Percentiles rank a stretch among this genome's conserved stretches.
Conservation (phyloP, 2,329 filamentous ascomycete genomes). For the Trichoderma sp. region DNA sequence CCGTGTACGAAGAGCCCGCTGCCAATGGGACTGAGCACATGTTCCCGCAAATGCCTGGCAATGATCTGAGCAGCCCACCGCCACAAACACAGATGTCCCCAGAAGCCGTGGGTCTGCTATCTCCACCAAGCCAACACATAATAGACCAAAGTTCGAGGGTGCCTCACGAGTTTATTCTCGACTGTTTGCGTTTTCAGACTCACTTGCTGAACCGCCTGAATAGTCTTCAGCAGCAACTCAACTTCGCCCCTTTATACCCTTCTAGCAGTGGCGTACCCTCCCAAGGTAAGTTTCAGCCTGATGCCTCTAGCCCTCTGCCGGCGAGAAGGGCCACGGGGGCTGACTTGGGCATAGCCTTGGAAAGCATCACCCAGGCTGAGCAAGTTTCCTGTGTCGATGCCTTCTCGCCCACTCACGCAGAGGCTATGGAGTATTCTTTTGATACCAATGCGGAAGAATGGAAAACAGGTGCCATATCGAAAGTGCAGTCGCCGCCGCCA, state of each 20-base stretch:
- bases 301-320: neutral
- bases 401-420: constrained; percentile 27
- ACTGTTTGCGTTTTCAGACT: constrained; percentile 33
- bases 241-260: constrained; percentile 8
- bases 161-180: constrained; percentile 31
- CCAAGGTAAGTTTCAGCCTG: constrained; percentile 8
- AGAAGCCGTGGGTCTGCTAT: constrained; percentile 27
- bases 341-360: constrained; percentile 11
- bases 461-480: constrained; percentile 27
- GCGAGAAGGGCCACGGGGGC: neutral
- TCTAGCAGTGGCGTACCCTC: constrained; percentile 11
- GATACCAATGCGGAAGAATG: constrained; percentile 28
- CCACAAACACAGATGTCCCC: constrained; percentile 28
- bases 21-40: constrained; percentile 24
- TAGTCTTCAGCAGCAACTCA: constrained; percentile 28
- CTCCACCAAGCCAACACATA: constrained; percentile 26
- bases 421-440: constrained; percentile 30
- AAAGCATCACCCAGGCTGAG: constrained; percentile 25
- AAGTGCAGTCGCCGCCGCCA: constrained; percentile 13
- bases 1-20: constrained; percentile 26
- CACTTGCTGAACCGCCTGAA: constrained; percentile 32
- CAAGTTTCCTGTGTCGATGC: constrained; percentile 23
- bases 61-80: constrained; percentile 30
- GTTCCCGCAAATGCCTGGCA: constrained; percentile 23
- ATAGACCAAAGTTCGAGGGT: constrained; percentile 24